Conservation (phyloP, 306 rosid genomes). For the Prunus armeniaca region DNA sequence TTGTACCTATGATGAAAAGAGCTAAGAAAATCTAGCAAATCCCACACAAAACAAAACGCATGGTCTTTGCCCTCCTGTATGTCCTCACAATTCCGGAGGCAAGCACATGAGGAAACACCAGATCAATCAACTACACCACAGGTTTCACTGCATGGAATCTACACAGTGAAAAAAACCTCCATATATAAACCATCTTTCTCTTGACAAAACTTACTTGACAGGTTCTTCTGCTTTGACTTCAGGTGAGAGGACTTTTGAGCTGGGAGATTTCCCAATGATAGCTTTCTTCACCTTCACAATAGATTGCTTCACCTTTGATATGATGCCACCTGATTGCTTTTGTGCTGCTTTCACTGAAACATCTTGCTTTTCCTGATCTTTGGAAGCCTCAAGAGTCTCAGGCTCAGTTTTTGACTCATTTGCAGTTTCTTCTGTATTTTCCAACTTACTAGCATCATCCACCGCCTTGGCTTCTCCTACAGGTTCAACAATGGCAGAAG, state of each 20-base stretch:
- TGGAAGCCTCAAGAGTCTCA: background rate
- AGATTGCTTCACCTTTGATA: constrained; percentile 80
- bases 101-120: background rate
- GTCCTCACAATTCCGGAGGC: too few species aligned
- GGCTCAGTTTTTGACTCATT: background rate
- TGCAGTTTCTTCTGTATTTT: background rate
- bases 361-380: constrained; percentile 6
- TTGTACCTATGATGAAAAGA: constrained; percentile 3
- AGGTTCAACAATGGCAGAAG: constrained; percentile 2
- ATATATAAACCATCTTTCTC: background rate
- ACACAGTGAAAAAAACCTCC: background rate
- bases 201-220: background rate
- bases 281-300: constrained; percentile 87
- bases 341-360: constrained; percentile 52
- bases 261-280: constrained; percentile 72
- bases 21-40: background rate
- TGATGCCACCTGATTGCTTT: constrained; percentile 66
- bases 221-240: constrained; percentile 44
- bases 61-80: constrained; percentile 10
- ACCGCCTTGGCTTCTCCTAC: background rate
- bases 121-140: background rate
- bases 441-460: background rate
- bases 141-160: background rate
- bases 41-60: constrained; percentile 12
- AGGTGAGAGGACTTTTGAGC: constrained; percentile 56